These are phyloP conservation scores for Exophiala mesophila DNA, from an alignment of 2,329 filamentous ascomycete species.

Conservation along the genomic window DNA sequence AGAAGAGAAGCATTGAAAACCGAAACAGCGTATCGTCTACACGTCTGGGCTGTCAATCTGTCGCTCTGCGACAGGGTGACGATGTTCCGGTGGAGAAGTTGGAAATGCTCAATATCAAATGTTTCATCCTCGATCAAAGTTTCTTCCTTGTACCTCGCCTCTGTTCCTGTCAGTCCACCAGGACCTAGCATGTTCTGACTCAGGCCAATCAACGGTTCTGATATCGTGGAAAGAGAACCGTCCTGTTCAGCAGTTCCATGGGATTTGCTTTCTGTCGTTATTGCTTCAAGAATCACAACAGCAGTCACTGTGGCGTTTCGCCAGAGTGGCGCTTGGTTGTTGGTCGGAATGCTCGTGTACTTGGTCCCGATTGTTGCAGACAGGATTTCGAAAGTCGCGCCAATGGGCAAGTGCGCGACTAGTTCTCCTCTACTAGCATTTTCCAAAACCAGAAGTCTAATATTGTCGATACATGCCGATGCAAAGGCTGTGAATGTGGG, in stretches of 20 bases:
- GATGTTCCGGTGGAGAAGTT: constrained; percentile 52
- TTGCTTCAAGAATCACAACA: constrained; percentile 56
- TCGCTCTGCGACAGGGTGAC: constrained; percentile 48
- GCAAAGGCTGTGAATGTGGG: constrained; percentile 88
- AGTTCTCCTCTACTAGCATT: constrained; percentile 8
- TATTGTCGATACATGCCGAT: constrained; percentile 19
- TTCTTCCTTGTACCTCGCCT: constrained; percentile 14
- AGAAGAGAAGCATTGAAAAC: constrained; percentile 81
- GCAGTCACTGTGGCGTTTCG: constrained; percentile 68
- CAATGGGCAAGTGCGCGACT: constrained; percentile 9
- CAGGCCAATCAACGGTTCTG: constrained; percentile 54
- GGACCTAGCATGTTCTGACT: constrained; percentile 66
- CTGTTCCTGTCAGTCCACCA: constrained; percentile 48
- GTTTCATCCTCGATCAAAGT: constrained; percentile 63
- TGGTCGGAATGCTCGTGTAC: constrained; percentile 69
- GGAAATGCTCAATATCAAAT: constrained; percentile 76
- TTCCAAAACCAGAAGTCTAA: constrained; percentile 15
- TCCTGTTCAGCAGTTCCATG: neutral
- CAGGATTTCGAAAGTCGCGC: constrained; percentile 62
- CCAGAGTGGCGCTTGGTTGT: constrained; percentile 71
- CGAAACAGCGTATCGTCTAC: constrained; percentile 65
- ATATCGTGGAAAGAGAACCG: constrained; percentile 5
- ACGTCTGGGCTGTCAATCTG: constrained; percentile 42
- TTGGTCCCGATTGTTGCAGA: constrained; percentile 69
- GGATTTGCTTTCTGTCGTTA: constrained; percentile 22